Evolutionary conservation across 139 green algal genomes (phyloP), one percentile per base, ranked within the genome.

Genomic region (Chara braunii): DNA sequence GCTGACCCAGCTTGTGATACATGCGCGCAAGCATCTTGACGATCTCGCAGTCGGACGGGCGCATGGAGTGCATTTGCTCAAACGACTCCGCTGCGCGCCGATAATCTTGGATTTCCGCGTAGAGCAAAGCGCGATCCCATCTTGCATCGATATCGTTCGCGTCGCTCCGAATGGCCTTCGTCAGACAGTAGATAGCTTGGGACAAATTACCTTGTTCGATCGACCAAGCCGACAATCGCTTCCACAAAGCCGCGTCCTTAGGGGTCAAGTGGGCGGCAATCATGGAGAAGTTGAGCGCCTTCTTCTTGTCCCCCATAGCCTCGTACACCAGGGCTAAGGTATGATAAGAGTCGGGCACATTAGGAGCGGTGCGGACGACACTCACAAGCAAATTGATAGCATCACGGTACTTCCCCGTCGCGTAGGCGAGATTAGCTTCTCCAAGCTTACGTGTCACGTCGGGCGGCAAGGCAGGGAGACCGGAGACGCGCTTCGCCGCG

Each of bases 201-300:
- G 80, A 77, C n/a, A 74, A 52, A 44, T 88, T 87, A 12, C 80
- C 86, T 14, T 86, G 70, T n/a, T 91, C 68, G 0, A 51, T 52
- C 5, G 62, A 59, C 51, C 50, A 66, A 14, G 65, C 51, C 0
- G 88, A 86, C 42, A 95, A 76, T 31, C 85, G 82, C 37, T 82
- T 75, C 89, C 89, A 95, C 30, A 92, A 68, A 2, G 42, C n/a
- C 24, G 80, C n/a, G 42, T 94, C 81, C 67, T 84, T 87, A 9
- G 81, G 81, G 1, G 79, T 87, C 29, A 95, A 72, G 79, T 95
- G 89, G 1, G 81, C 89, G 0, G 89, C 87, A 30, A 95, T 89
- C 87, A 96, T 96, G 78, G 82, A 88, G 65, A 93, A 95, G 72
- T 94, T 80, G 18, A 95, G 77, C 0, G 88, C 80, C 60, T 84